Conservation (phyloP, 2,329 filamentous ascomycete species). For the Pseudopyricularia javanii region DNA sequence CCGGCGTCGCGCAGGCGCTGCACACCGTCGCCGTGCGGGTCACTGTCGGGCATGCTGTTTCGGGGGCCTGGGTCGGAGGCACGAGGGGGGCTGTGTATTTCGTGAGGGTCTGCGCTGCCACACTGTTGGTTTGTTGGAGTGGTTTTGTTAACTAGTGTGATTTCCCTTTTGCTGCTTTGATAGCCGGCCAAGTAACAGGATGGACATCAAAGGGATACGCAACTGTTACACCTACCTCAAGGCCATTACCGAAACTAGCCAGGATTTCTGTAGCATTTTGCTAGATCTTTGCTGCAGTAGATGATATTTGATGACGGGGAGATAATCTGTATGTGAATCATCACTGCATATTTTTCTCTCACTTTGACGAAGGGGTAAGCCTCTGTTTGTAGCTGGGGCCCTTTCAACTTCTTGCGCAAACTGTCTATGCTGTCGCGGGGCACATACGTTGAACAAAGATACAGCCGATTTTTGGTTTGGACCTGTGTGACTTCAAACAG, state of each 20-base stretch:
- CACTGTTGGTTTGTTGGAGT: background rate
- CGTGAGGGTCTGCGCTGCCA: background rate
- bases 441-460: too few relatives aligned
- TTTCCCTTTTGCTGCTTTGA: background rate
- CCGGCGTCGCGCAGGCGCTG: background rate
- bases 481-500: background rate
- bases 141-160: background rate
- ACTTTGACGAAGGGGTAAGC: too few relatives aligned
- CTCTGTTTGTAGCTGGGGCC: too few relatives aligned
- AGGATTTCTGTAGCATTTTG: background rate
- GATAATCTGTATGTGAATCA: too few relatives aligned
- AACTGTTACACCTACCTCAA: background rate
- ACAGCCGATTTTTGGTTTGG: background rate
- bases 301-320: background rate
- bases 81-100: background rate
- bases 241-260: background rate
- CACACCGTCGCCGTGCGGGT: slow-evolving; percentile 5
- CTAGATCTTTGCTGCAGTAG: too few relatives aligned
- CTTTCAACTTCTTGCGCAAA: too few relatives aligned
- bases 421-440: too few relatives aligned
- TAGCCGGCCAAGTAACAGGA: too few relatives aligned
- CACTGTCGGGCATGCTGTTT: slow-evolving; percentile 4
- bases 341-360: too few relatives aligned
- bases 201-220: too few relatives aligned
- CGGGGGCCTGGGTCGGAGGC: background rate